Base-by-base conservation (phyloP, 495 filamentous ascomycete species). In the Tuber brumale region DNA sequence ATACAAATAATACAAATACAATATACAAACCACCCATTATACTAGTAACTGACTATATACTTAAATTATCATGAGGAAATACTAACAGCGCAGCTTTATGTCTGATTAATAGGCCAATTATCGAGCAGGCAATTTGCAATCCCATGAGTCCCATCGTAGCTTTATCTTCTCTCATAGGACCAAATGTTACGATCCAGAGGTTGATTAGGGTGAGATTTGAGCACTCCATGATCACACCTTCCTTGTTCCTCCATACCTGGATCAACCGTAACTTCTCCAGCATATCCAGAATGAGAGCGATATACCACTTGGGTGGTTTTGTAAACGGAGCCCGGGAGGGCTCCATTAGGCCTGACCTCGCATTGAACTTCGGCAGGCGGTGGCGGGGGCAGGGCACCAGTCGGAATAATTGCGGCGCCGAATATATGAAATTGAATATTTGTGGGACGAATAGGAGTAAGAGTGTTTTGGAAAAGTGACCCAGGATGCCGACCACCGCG, bases 401-500 rank as follows among this genome's bases (percentile, higher is more conserved):
- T 35, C 90, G 90, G 84, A 97, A 95, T 1, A 99, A 86, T 84
- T 99, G 95, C 10, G 95, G 95, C 8, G 88, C 87, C 35, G 94
- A 97, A 84, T 97, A 99, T 74, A 96, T 70, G 82, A 97, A 98
- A 84, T 99, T 99, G 88, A 96, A 93, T 76, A 94, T 93, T 85
- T 99, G 95, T 27, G 95, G 95, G 21, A 98, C 88, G 79, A 99
- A 91, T 1, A 98, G 86, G 72, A 98, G 87, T 51, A 97, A 88
- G 66, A 99, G 86, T 31, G 95, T 99, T 86, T 99, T 99, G 86
- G 92, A 94, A 85, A 99, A 99, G 85, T 99, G 95, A 1, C 95
- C 95, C 37, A 97, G 86, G 76, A 99, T 97, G 70, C 93, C 93
- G 76, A 98, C 95, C 73, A 97, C 94, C 27, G 94, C 96, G 81